Base-by-base conservation (phyloP, 1,139 yeast species). In the Yamadazyma blattariae region DNA sequence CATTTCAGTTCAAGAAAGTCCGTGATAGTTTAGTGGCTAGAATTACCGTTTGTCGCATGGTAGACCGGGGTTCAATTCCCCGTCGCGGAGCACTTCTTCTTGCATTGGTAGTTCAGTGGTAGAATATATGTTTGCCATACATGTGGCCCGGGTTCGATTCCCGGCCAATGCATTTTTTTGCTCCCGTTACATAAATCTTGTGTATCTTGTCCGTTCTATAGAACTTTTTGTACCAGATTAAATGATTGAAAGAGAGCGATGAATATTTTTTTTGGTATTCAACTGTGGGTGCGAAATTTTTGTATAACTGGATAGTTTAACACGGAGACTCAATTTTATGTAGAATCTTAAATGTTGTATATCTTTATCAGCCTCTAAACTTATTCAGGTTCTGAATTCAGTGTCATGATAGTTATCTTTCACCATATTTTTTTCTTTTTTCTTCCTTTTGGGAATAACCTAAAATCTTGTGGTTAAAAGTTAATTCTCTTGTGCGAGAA, bases 21-120 rank as follows among this genome's bases (percentile, higher is more conserved):
- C 25, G 25, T 23, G 25, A 64, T 64, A 63, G 70, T 64, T 63
- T 64, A 64, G 68, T 62, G 70, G 68, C 67, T 62, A 63, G 69
- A 64, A 64, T 63, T 56, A 54, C 68, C 69, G 69, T 61, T 64
- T 64, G 69, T 64, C 70, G 67, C 69, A 61, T 56, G 69, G 69
- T 54, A 59, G 69, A 64, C 68, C 70, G 67, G 70, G 70, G 70
- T 64, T 64, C 70, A 60, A 64, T 64, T 64, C 69, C 69, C 70
- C 67, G 69, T 64, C 68, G 62, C 68, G 69, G 68, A 63, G 68
- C 47, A 22, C 36, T 29, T 32, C 23, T 7, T 5, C n/a, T 30
- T 30, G 48, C 46, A 46, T 45, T 20, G 24, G 15, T 44, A 42
- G 48, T 44, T 42, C 42, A 44, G 48, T 41, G 48, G 48, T 44